A percentile compares a stretch with the other conserved stretches of the same genome.
phyloP scores from a whole-genome alignment of 2,329 filamentous ascomycete species.

The Cercospora sojina region DNA sequence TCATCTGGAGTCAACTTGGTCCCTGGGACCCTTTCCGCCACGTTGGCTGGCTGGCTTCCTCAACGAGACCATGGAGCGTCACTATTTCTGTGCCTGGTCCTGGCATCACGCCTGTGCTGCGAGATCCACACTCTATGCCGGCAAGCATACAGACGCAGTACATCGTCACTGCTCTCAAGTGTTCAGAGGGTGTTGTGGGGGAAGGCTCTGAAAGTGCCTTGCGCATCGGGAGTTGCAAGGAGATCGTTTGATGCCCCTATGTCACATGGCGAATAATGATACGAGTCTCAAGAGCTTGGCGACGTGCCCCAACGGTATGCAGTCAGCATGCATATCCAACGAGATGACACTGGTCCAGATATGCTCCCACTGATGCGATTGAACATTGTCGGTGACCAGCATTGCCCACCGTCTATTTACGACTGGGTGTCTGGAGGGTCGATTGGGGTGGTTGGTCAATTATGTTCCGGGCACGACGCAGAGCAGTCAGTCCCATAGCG shows the following conservation, averaged over 20 bases:
- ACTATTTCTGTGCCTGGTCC: neutral
- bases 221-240: neutral
- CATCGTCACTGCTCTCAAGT: neutral
- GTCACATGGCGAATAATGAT: neutral
- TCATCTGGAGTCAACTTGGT: neutral
- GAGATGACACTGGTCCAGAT: neutral
- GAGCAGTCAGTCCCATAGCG: neutral
- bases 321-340: slow-evolving; percentile 1
- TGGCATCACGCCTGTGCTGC: neutral
- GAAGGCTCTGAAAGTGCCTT: neutral
- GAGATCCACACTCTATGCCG: neutral
- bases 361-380: neutral
- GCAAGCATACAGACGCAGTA: neutral
- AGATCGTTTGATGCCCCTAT: neutral
- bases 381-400: neutral
- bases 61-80: neutral
- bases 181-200: neutral
- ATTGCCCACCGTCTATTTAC: neutral
- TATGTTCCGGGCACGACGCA: neutral
- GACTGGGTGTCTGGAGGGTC: neutral
- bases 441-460: neutral
- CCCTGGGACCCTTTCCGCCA: neutral
- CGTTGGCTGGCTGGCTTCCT: neutral
- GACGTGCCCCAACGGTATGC: neutral
- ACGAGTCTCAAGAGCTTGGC: neutral